Conservation (phyloP, 169 alveolate genomes). For the Eimeria tenella region DNA sequence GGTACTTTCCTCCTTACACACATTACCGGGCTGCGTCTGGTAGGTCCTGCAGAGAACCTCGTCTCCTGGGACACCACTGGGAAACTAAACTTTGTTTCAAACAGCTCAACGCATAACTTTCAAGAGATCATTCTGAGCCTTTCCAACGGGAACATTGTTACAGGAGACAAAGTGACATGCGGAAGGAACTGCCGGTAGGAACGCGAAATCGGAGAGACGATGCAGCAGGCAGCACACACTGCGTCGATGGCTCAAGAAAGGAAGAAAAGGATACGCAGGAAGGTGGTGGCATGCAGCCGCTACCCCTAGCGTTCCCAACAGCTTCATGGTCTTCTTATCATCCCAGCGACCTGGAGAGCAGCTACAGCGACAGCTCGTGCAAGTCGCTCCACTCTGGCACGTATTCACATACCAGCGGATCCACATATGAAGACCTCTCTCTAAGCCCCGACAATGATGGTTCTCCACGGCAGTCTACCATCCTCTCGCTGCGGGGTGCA, state of each 20-base stretch:
- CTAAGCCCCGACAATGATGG: neutral
- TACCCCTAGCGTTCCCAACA: constrained; percentile 39
- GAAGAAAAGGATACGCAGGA: neutral
- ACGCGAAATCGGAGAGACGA: neutral
- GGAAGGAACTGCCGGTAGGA: neutral
- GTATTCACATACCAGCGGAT: neutral
- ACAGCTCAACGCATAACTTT: too few relatives aligned
- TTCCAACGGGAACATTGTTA: neutral
- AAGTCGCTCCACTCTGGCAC: neutral
- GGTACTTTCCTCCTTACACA: too few relatives aligned
- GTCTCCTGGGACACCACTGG: too few relatives aligned
- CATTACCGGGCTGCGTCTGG: too few relatives aligned
- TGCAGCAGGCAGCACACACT: neutral
- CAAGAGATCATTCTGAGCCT: neutral
- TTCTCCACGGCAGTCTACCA: neutral
- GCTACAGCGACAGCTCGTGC: constrained; percentile 34
- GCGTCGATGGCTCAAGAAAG: neutral
- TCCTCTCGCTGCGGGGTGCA: neutral
- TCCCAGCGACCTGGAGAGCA: constrained; percentile 46
- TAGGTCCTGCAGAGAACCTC: too few relatives aligned
- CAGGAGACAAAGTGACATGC: neutral
- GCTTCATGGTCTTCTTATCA: constrained; percentile 48
- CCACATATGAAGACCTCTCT: neutral
- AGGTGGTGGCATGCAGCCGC: constrained; percentile 16
- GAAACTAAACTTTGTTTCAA: too few relatives aligned